Base-by-base conservation (phyloP, 2,329 filamentous ascomycete genomes). In the Tolypocladium paradoxum region DNA sequence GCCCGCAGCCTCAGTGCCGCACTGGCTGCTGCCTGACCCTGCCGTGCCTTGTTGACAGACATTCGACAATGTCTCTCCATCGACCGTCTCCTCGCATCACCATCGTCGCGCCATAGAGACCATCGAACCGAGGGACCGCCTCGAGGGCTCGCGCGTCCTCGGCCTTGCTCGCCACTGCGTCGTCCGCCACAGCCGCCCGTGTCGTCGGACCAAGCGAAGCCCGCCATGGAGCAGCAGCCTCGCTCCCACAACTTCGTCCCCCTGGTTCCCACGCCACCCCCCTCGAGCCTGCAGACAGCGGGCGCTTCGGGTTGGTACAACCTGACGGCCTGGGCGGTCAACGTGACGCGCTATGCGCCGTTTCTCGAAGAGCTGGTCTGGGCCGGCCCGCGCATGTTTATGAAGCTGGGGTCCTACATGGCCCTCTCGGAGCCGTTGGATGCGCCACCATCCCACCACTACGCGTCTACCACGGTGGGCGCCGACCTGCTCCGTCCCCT, bases 341-440 rank as follows among this genome's bases (percentile, higher is more conserved):
- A 83, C 66, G 71, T 81, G 55, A 77, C 80, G 45, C 76, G 76
- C 58, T 78, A 81, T 67, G 74, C 79, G 48, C 84, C 85, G 2
- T 83, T 83, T 12, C 70, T 87, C 20, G 82, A 81, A 65, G 85
- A 89, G 62, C 71, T 91, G 48, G 76, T 88, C 57, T 76, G 82
- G 67, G 85, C 81, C 20, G 79, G 87, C 4, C 87, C 87, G 49
- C 78, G 87, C 54, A 82, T 90, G 64, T 77, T 88, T 34, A 83
- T 79, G 68, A 84, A 81, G 65, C 75, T 86, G 37, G 82, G 84
- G 50, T 81, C 79, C n/a, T 79, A 85, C 60, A 76, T 83, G 53
- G 72, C 78, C 36, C 68, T 80, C 35, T 74, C 79, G 14, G 83
- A 87, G 60, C 74, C 78, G 52, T 70, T 85, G 50, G 82, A 85